A percentile compares a stretch with the other conserved stretches of the same genome.
phyloP scores from a whole-genome alignment of 2,329 filamentous ascomycete genomes.

The Sphaerulina vaccinii region DNA sequence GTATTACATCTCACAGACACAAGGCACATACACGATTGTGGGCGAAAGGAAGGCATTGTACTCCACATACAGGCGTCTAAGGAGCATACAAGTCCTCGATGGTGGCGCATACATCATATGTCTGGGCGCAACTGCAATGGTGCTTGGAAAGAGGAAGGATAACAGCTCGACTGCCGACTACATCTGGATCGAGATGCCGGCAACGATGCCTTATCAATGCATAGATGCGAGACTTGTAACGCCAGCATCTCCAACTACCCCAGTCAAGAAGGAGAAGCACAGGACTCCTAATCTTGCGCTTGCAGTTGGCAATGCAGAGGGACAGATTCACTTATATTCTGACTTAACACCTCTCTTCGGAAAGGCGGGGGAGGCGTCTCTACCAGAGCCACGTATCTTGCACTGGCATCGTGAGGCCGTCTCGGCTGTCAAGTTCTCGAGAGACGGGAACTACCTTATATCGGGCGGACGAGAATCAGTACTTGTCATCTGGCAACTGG shows the following conservation, averaged over 20 bases:
- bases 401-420: slow-evolving; percentile 92
- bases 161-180: slow-evolving; percentile 39
- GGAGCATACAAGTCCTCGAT: slow-evolving; percentile 46
- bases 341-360: slow-evolving; percentile 32
- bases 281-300: slow-evolving; percentile 61
- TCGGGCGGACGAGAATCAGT: slow-evolving; percentile 90
- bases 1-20: slow-evolving; percentile 23
- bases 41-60: slow-evolving; percentile 41
- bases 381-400: slow-evolving; percentile 60
- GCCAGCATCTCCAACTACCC: slow-evolving; percentile 29
- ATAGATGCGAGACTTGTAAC: slow-evolving; percentile 57
- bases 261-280: slow-evolving; percentile 31
- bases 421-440: slow-evolving; percentile 83
- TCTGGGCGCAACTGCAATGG: slow-evolving; percentile 53
- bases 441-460: slow-evolving; percentile 93
- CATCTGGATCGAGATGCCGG: slow-evolving; percentile 54
- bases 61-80: slow-evolving; percentile 38
- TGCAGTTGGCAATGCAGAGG: slow-evolving; percentile 72
- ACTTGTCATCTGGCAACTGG: slow-evolving; percentile 88
- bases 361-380: slow-evolving; percentile 22
- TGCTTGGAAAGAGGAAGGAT: slow-evolving; percentile 57
- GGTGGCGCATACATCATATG: slow-evolving; percentile 61
- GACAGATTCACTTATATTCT: slow-evolving; percentile 77
- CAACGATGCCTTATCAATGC: slow-evolving; percentile 64
- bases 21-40: slow-evolving; percentile 34